These are phyloP conservation scores for Fomitopsis palustris DNA, from an alignment of 1,284 basidiomycete genomes.

Conservation along the genomic window DNA sequence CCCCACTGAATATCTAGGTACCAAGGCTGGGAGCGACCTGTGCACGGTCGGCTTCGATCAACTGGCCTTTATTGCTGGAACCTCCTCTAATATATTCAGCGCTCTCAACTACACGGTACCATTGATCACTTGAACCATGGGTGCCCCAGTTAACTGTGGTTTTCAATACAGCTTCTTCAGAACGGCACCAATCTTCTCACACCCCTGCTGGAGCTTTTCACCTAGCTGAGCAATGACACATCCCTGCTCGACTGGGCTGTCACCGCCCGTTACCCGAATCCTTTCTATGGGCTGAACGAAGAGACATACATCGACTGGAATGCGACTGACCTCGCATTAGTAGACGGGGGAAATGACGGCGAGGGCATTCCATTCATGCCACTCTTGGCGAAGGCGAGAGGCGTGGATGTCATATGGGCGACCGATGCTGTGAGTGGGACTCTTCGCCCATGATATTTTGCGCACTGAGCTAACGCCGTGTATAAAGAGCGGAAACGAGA, in stretches of 20 bases:
- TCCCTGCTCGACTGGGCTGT: not conserved
- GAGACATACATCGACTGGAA: conserved; percentile 34
- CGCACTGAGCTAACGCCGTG: conserved; percentile 15
- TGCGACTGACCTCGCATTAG: conserved; percentile 30
- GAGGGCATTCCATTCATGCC: conserved; percentile 50
- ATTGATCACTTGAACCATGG: not conserved
- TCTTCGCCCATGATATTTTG: too few species aligned
- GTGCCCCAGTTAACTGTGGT: not conserved
- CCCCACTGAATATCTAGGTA: conserved; percentile 40
- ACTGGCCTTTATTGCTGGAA: conserved; percentile 34
- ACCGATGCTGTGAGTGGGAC: conserved; percentile 42
- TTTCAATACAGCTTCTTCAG: not conserved
- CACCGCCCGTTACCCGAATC: conserved; percentile 32
- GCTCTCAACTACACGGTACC: conserved; percentile 30
- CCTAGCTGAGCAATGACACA: not conserved
- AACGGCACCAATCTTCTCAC: not conserved
- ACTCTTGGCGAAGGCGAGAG: conserved; percentile 47
- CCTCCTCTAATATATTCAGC: conserved; percentile 41
- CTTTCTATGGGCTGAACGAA: conserved; percentile 38
- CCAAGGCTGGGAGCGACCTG: conserved; percentile 31
- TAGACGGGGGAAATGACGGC: conserved; percentile 41
- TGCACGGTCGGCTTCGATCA: conserved; percentile 52
- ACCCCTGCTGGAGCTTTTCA: not conserved
- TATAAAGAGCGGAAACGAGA: conserved; percentile 20
- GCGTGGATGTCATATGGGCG: conserved; percentile 48